Evolutionary conservation across 2,329 filamentous ascomycete genomes (phyloP), one percentile per base, ranked within the genome.

Genomic region (Fusarium goolgardi): DNA sequence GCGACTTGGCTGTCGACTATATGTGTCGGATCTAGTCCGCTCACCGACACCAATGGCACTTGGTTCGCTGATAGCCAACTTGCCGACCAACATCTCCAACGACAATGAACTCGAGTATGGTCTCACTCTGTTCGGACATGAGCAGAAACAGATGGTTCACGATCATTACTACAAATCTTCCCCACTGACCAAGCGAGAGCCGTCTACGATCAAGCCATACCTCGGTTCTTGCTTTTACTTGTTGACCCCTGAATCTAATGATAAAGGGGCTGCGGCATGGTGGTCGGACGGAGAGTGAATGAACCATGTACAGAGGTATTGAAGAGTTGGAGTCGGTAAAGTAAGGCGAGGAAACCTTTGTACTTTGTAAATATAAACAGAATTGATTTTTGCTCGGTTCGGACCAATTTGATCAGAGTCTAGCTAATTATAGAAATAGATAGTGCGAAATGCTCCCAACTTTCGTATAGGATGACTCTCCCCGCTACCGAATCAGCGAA

Each of bases 251-350:
- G 46, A 11, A 50, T 50, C 32, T 50, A 1, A 20, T 20, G 46
- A 37, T 16, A 50, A 27, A 12, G 46, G 46, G 1, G 32, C 46
- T 16, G 21, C 32, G 18, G 5, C 12, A 50, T 50, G 46, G 46
- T 50, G 46, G 46, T 50, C 7, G 46, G 46, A 27, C 21, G 32
- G 46, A 50, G 46, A 37, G 21, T 50, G 12, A 37, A 50, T 50
- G 21, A 50, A 27, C 31, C 18, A 50, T 50, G 46, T 20, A 50
- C 12, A 37, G 21, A 50, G 16, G 32, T 11, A 37, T 12, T 37
- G 11, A 16, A 27, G 21, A 50, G 18, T 20, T 37, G 8, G 32
- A 11, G 3, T 16, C 5, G 1, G 16, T 50, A 37, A 12, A 11
- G 7, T 27, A 10, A 37, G 32, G 46, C 11, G 32, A 18, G 31